phyloP scores from a whole-genome alignment of 768 basidiomycete genomes.

The Tubosaeta brunneosetosa region DNA sequence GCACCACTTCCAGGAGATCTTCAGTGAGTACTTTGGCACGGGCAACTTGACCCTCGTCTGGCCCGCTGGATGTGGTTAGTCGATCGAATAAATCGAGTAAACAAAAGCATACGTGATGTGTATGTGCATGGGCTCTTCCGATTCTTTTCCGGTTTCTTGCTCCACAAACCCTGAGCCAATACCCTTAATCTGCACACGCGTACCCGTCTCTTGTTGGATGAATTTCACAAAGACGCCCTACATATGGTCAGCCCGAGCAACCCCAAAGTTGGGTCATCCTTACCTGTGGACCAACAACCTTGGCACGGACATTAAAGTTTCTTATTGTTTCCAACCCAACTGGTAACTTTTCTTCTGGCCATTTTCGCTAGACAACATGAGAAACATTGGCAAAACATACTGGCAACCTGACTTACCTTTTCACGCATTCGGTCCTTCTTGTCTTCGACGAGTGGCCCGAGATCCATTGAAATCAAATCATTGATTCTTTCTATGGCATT shows the following conservation, averaged over 20 bases:
- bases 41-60: conserved; percentile 82
- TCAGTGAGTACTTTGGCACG: conserved; percentile 85
- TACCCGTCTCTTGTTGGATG: conserved; percentile 94
- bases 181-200: conserved; percentile 96
- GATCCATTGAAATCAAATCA: conserved; percentile 66
- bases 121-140: conserved; percentile 88
- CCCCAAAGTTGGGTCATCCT: conserved; percentile 19
- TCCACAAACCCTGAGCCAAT: conserved; percentile 93
- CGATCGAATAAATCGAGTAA: conserved; percentile 14
- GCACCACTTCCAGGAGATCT: conserved; percentile 86
- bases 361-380: conserved; percentile 65
- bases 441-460: conserved; percentile 79
- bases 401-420: conserved; percentile 40
- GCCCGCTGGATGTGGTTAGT: conserved; percentile 42
- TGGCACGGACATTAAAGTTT: conserved; percentile 97
- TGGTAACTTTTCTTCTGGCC: conserved; percentile 94
- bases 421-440: conserved; percentile 66
- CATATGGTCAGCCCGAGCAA: neutral
- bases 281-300: conserved; percentile 93
- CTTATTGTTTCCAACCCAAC: conserved; percentile 87
- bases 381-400: neutral
- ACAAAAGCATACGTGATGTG: conserved; percentile 70
- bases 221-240: conserved; percentile 96
- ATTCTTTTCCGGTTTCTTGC: conserved; percentile 80
- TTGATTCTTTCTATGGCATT: conserved; percentile 67